phyloP scores from a whole-genome alignment of 495 filamentous ascomycete species.

The Neurospora sp. region DNA sequence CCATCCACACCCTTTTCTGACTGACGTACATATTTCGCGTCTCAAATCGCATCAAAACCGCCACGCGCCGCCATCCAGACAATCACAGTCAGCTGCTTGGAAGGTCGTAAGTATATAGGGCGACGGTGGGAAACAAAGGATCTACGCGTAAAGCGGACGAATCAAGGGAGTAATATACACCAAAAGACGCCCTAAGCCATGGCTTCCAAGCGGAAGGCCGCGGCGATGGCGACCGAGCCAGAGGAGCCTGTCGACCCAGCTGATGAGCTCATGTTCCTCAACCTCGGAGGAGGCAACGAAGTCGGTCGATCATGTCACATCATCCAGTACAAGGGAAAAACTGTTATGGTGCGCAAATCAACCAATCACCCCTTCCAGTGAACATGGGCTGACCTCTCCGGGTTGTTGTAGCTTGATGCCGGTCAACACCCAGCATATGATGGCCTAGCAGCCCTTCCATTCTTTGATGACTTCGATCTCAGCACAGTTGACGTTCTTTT shows the following conservation, averaged over 20 bases:
- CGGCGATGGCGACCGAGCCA: constrained; percentile 49
- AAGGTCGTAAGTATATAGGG: neutral
- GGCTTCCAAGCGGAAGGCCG: constrained; percentile 68
- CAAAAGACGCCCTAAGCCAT: constrained; percentile 28
- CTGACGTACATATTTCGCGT: neutral
- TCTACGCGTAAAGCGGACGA: neutral
- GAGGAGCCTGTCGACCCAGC: constrained; percentile 66
- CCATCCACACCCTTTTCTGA: neutral
- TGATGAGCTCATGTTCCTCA: constrained; percentile 88
- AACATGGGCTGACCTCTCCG: constrained; percentile 8
- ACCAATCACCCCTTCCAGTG: neutral
- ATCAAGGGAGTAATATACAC: neutral
- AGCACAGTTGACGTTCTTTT: constrained; percentile 94
- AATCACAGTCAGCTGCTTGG: neutral
- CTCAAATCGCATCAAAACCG: neutral
- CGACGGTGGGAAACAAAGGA: neutral
- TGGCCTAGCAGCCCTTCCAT: constrained; percentile 83
- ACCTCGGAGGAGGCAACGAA: constrained; percentile 90
- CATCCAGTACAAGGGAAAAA: constrained; percentile 97
- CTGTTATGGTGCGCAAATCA: constrained; percentile 70
- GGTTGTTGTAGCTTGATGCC: constrained; percentile 67
- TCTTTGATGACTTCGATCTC: constrained; percentile 97
- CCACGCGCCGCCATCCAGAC: neutral
- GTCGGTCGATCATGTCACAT: constrained; percentile 97
- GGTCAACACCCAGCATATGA: constrained; percentile 97